phyloP scores from a whole-genome alignment of 208 protist species.

The Trypanosoma rangeli region DNA sequence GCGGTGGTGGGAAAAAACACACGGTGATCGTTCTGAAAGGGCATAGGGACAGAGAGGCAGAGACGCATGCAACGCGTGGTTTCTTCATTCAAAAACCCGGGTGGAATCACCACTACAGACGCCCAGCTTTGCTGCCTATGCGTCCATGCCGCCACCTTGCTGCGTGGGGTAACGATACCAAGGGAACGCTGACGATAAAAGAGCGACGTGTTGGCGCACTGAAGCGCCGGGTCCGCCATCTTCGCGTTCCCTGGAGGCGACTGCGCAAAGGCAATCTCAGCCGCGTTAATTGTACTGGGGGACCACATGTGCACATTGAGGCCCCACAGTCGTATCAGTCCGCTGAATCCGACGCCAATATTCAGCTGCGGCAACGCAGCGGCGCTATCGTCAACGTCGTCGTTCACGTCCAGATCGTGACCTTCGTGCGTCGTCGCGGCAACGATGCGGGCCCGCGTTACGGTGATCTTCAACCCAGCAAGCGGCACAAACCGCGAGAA shows the following conservation, averaged over 20 bases:
- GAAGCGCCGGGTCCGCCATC: conserved; percentile 37
- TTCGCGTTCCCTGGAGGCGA: conserved; percentile 34
- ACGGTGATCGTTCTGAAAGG: conserved; percentile 43
- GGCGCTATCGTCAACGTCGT: not conserved
- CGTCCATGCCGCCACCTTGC: not conserved
- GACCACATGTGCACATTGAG: conserved; percentile 60
- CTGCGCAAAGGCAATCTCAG: conserved; percentile 47
- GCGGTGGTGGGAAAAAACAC: conserved; percentile 37
- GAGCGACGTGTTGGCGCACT: conserved; percentile 53
- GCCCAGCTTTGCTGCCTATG: not conserved
- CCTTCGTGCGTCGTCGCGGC: conserved; percentile 26
- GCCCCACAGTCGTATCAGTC: conserved; percentile 57
- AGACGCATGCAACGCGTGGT: conserved; percentile 57
- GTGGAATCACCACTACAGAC: conserved; percentile 49
- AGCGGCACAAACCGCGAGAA: conserved; percentile 45
- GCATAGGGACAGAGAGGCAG: conserved; percentile 68
- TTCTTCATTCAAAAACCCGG: conserved; percentile 46
- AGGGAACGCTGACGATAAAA: conserved; percentile 45
- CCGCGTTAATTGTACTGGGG: conserved; percentile 40
- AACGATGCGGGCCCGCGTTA: conserved; percentile 42
- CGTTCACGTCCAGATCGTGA: conserved; percentile 2
- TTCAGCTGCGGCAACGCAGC: conserved; percentile 40
- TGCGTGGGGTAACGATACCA: conserved; percentile 15
- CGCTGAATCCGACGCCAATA: conserved; percentile 62
- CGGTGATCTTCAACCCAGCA: conserved; percentile 35